Conservation (phyloP, 1,139 yeast genomes). For the Tardiomyces digboiensis region DNA sequence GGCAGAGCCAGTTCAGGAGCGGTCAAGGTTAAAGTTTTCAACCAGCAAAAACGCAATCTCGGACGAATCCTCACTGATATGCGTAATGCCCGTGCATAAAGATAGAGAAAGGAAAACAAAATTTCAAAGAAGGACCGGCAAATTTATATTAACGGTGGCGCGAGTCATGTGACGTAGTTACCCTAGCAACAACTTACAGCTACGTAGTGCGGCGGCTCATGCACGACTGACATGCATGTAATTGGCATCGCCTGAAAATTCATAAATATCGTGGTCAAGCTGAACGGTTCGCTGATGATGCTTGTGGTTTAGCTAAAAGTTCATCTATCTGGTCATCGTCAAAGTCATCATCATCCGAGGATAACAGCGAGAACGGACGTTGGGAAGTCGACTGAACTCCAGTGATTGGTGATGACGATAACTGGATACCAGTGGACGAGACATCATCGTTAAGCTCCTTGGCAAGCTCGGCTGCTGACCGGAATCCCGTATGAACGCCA, state of each 20-base stretch:
- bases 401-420: neutral
- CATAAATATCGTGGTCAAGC: too few relatives aligned
- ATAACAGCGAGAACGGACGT: neutral
- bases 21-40: slow-evolving; percentile 99
- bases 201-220: too few relatives aligned
- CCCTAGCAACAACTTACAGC: too few relatives aligned
- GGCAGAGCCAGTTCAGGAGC: slow-evolving; percentile 54
- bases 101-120: slow-evolving; percentile 45
- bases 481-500: slow-evolving; percentile 60
- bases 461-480: neutral
- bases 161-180: neutral
- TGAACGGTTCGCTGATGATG: too few relatives aligned
- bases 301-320: too few relatives aligned
- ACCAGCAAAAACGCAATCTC: slow-evolving; percentile 99
- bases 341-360: neutral
- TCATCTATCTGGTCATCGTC: neutral
- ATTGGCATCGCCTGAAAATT: too few relatives aligned
- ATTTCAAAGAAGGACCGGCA: neutral
- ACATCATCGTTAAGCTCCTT: neutral
- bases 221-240: too few relatives aligned
- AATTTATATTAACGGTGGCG: neutral
- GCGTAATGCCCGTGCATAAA: slow-evolving; percentile 99
- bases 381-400: neutral
- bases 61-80: slow-evolving; percentile 99
- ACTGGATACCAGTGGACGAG: too few relatives aligned